Percentiles rank a stretch among this genome's conserved stretches.
phyloP scores from a whole-genome alignment of 2,329 filamentous ascomycete species.

The Claviceps sorghi region DNA sequence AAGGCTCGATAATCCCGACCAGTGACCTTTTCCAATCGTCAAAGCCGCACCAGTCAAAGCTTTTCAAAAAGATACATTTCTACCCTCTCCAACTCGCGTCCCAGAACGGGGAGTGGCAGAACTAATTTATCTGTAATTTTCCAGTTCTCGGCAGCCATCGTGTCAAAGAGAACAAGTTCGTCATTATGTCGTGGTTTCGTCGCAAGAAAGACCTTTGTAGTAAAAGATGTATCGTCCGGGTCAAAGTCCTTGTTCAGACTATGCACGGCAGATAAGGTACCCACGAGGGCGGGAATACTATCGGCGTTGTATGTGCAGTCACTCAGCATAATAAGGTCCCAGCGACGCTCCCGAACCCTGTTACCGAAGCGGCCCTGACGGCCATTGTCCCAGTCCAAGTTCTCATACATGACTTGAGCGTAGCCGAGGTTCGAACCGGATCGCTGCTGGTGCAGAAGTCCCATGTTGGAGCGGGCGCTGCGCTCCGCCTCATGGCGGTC shows the following conservation, averaged over 20 bases:
- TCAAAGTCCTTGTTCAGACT: slow-evolving; percentile 16
- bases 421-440: slow-evolving; percentile 5
- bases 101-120: slow-evolving; percentile 32
- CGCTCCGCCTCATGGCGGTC: slow-evolving; percentile 40
- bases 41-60: not conserved
- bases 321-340: slow-evolving; percentile 41
- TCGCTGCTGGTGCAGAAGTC: slow-evolving; percentile 10
- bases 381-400: slow-evolving; percentile 43
- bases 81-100: slow-evolving; percentile 28
- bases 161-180: slow-evolving; percentile 32
- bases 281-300: slow-evolving; percentile 36
- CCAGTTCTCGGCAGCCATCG: slow-evolving; percentile 34
- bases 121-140: slow-evolving; percentile 23
- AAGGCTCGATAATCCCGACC: not conserved
- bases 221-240: slow-evolving; percentile 8
- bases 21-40: not conserved
- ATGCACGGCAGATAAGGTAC: slow-evolving; percentile 37
- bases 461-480: slow-evolving; percentile 33
- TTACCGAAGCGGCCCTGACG: slow-evolving; percentile 28
- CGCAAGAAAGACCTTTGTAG: slow-evolving; percentile 35
- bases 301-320: slow-evolving; percentile 50
- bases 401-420: slow-evolving; percentile 31
- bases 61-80: slow-evolving; percentile 39
- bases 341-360: slow-evolving; percentile 22
- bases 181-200: slow-evolving; percentile 43